Conservation (phyloP, 202 grass and related monocot species). For the Eragrostis tef region DNA sequence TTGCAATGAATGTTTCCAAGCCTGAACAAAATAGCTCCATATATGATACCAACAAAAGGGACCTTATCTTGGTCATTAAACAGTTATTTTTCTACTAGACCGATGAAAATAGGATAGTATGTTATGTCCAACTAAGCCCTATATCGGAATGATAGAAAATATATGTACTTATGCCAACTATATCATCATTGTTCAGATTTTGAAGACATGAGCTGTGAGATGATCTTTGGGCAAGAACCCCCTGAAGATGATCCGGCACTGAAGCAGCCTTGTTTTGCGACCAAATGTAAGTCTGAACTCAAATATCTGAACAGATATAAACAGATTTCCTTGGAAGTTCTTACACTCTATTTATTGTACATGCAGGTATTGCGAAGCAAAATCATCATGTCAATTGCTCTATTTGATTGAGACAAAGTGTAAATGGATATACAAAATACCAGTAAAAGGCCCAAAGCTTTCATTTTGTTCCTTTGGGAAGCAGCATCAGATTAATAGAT, state of each 20-base stretch:
- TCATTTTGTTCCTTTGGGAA: conserved; percentile 40
- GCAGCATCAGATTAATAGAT: conserved; percentile 40
- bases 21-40: conserved; percentile 15
- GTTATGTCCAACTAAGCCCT: conserved; percentile 6
- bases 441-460: conserved; percentile 17
- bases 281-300: conserved; percentile 64
- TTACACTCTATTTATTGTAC: conserved; percentile 39
- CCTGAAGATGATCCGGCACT: conserved; percentile 85
- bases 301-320: conserved; percentile 31
- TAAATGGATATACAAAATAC: conserved; percentile 39
- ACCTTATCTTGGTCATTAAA: conserved; percentile 29
- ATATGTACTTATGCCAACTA: conserved; percentile 41
- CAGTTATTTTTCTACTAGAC: conserved; percentile 17
- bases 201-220: conserved; percentile 99
- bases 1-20: conserved; percentile 13
- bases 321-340: conserved; percentile 25
- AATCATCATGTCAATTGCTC: conserved; percentile 69
- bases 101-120: background rate
- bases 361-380: conserved; percentile 80
- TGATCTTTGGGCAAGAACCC: conserved; percentile 90
- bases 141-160: conserved; percentile 21
- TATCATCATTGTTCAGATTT: conserved; percentile 72
- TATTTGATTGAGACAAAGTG: conserved; percentile 47
- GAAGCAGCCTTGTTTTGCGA: conserved; percentile 84
- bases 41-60: conserved; percentile 29